Evolutionary conservation across 75 land plant species (phyloP).

Genomic region (Azolla pinnata): DNA sequence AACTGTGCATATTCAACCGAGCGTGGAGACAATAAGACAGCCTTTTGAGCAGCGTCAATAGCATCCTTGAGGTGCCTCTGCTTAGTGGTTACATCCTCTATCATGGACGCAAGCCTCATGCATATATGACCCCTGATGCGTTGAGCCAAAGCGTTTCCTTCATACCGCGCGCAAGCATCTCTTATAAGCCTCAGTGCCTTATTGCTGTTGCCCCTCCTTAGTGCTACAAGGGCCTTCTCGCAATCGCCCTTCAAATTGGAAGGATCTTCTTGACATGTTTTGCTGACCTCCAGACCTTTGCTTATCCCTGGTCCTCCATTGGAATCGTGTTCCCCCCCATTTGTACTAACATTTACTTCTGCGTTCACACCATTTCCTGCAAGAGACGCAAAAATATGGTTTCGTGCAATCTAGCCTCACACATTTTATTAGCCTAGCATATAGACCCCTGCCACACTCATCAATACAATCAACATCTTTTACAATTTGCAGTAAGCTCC

Average conservation of each 20-base stretch:
- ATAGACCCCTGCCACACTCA: background rate
- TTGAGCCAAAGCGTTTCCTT: slow-evolving; percentile 38
- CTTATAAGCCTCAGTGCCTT: slow-evolving; percentile 62
- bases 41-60: slow-evolving; percentile 51
- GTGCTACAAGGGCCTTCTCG: slow-evolving; percentile 59
- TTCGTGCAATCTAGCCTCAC: no score
- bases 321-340: slow-evolving; percentile 1
- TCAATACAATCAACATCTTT: background rate
- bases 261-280: slow-evolving; percentile 2
- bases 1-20: slow-evolving; percentile 71
- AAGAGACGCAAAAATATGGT: no score
- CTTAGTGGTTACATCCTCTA: slow-evolving; percentile 59
- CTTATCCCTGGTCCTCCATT: background rate
- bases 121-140: slow-evolving; percentile 58
- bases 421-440: background rate
- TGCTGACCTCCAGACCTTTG: background rate
- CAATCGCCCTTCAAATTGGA: slow-evolving; percentile 49
- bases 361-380: no score
- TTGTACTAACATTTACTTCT: background rate
- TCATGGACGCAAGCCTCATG: slow-evolving; percentile 51
- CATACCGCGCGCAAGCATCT: slow-evolving; percentile 38
- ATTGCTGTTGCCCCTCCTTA: slow-evolving; percentile 69
- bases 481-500: no score
- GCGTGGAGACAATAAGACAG: slow-evolving; percentile 38
- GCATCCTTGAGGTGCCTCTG: slow-evolving; percentile 51